Percentiles rank a stretch among this genome's conserved stretches.
Conservation (phyloP, 164 flowering plant species). For the Paratinospora sagittata region DNA sequence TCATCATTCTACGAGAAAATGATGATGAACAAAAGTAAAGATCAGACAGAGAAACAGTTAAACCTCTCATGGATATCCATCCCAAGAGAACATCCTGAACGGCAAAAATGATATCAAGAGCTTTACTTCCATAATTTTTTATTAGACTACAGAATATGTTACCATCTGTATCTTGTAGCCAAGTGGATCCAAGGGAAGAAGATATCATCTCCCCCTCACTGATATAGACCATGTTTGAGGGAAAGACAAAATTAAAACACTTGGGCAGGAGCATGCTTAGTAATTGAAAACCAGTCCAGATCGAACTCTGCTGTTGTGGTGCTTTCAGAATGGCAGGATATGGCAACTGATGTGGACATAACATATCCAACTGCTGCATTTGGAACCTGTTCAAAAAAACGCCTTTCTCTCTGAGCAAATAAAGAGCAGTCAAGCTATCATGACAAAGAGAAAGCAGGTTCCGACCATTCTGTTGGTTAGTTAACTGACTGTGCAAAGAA, state of each 20-base stretch:
- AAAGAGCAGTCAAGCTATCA: slow-evolving; percentile 75
- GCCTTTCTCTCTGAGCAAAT: slow-evolving; percentile 47
- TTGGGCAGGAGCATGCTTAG: slow-evolving; percentile 70
- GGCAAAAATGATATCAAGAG: slow-evolving; percentile 43
- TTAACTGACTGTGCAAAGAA: slow-evolving; percentile 51
- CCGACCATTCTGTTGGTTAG: slow-evolving; percentile 70
- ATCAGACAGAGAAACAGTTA: slow-evolving; percentile 76
- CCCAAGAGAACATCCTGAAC: slow-evolving; percentile 78
- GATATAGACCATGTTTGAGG: slow-evolving; percentile 35
- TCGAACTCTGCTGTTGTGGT: slow-evolving; percentile 17
- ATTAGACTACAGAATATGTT: slow-evolving; percentile 47
- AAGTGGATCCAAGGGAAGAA: slow-evolving; percentile 42
- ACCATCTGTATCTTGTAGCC: slow-evolving; percentile 52
- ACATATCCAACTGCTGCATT: slow-evolving; percentile 81
- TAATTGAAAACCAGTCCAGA: slow-evolving; percentile 78
- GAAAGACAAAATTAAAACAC: slow-evolving; percentile 38
- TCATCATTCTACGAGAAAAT: slow-evolving; percentile 41
- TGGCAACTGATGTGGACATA: slow-evolving; percentile 27
- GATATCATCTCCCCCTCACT: slow-evolving; percentile 51
- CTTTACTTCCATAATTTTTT: slow-evolving; percentile 23
- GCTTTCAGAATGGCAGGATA: slow-evolving; percentile 51
- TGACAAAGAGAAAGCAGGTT: slow-evolving; percentile 68
- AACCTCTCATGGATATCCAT: slow-evolving; percentile 75
- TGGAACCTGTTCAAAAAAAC: slow-evolving; percentile 35
- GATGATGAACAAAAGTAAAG: slow-evolving; percentile 52